Evolutionary conservation across 306 rosid genomes (phyloP).

Genomic region (Adenanthera pavonina): DNA sequence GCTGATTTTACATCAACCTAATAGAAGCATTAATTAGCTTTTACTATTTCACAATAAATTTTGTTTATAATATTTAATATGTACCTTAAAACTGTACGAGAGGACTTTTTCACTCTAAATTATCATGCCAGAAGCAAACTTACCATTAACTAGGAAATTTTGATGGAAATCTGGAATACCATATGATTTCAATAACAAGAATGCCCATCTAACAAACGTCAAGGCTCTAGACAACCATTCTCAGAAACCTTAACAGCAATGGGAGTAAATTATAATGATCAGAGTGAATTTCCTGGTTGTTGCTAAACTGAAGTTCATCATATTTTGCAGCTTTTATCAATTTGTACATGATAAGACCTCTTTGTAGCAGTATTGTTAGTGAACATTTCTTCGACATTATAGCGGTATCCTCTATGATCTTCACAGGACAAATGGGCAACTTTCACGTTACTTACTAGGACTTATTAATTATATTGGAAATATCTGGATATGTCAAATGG

Average conservation of each 20-base stretch:
- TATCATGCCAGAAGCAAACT: conserved; percentile 8
- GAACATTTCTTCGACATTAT: background rate
- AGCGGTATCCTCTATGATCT: conserved; percentile 13
- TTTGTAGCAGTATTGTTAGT: conserved; percentile 11
- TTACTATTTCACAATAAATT: background rate
- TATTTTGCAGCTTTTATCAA: conserved; percentile 10
- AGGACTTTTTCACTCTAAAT: background rate
- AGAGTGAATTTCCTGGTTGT: conserved; percentile 5
- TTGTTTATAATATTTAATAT: conserved; percentile 6
- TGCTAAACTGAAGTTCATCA: conserved; percentile 8
- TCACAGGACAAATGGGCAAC: background rate
- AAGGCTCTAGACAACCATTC: background rate
- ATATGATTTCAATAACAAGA: background rate
- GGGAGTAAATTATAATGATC: conserved; percentile 1
- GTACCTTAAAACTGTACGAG: conserved; percentile 9
- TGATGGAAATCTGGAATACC: background rate
- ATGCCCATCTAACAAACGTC: background rate
- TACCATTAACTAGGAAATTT: background rate
- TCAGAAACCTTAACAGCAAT: background rate
- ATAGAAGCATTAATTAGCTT: background rate
- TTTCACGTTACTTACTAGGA: background rate
- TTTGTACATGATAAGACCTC: conserved; percentile 20
- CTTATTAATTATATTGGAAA: conserved; percentile 4
- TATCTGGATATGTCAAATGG: background rate
- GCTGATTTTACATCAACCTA: background rate